Percentiles rank a stretch among this genome's conserved stretches.
Conservation (phyloP, 129 eudicot species). For the carrot (Daucus carota) region DNA sequence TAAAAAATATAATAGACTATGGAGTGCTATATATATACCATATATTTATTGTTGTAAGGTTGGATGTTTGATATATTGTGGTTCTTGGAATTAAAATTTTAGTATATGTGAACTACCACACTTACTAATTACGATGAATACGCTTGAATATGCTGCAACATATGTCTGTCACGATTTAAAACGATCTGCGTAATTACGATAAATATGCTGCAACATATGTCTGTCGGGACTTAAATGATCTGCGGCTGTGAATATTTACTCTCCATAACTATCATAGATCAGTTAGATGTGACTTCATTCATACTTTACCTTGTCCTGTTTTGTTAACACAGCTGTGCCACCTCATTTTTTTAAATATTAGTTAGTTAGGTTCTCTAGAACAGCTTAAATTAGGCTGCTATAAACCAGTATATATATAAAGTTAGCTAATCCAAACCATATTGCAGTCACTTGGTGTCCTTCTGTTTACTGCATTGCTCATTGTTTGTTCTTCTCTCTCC, state of each 20-base stretch:
- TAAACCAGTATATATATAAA: constrained; percentile 18
- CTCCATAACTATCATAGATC: not conserved
- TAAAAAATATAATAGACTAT: too few relatives aligned
- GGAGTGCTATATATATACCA: too few relatives aligned
- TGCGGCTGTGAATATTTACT: not conserved
- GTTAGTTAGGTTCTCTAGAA: not conserved
- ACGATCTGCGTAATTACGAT: too few relatives aligned
- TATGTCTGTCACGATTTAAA: too few relatives aligned
- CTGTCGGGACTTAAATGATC: too few relatives aligned
- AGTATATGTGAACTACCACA: too few relatives aligned
- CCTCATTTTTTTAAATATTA: not conserved
- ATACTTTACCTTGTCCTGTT: not conserved
- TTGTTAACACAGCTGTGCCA: constrained; percentile 1
- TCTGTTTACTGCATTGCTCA: not conserved
- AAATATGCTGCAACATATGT: too few relatives aligned
- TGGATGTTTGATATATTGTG: too few relatives aligned
- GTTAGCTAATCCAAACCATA: not conserved
- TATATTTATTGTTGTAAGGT: too few relatives aligned
- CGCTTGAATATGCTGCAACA: too few relatives aligned
- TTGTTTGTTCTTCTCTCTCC: constrained; percentile 4
- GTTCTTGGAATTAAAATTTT: too few relatives aligned
- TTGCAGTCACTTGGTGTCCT: not conserved
- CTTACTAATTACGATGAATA: too few relatives aligned
- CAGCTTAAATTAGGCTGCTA: not conserved
- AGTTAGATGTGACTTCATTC: constrained; percentile 2